Conservation (phyloP, 352 stramenopile genomes). For the Elongisporangium undulatum region DNA sequence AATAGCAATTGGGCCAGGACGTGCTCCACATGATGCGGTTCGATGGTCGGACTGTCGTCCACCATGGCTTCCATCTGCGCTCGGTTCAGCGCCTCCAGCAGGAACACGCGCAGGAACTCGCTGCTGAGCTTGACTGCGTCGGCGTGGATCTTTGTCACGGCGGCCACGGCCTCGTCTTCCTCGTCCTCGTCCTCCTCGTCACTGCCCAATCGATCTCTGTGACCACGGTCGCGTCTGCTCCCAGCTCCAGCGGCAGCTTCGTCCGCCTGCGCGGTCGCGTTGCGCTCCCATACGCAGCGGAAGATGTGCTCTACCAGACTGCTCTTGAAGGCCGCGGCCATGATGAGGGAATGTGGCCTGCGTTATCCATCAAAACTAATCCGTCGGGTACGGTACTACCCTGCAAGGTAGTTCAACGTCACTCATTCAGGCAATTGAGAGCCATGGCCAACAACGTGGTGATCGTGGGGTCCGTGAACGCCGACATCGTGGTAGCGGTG, state of each 20-base stretch:
- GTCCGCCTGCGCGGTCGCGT: slow-evolving; percentile 15
- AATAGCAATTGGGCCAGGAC: slow-evolving; percentile 76
- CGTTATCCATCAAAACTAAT: neutral
- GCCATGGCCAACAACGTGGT: slow-evolving; percentile 42
- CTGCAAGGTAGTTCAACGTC: neutral
- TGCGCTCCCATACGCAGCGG: slow-evolving; percentile 47
- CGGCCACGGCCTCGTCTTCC: slow-evolving; percentile 29
- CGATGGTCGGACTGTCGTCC: slow-evolving; percentile 64
- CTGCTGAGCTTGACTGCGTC: slow-evolving; percentile 73
- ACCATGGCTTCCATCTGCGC: slow-evolving; percentile 88
- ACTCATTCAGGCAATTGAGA: neutral
- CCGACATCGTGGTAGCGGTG: slow-evolving; percentile 77
- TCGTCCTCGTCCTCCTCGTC: slow-evolving; percentile 37
- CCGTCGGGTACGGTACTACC: neutral
- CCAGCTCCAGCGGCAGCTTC: neutral
- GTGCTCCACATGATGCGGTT: slow-evolving; percentile 78
- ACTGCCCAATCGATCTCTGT: slow-evolving; percentile 8
- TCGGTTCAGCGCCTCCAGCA: slow-evolving; percentile 64
- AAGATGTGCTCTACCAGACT: slow-evolving; percentile 74
- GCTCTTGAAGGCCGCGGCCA: slow-evolving; percentile 41
- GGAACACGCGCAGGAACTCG: slow-evolving; percentile 74
- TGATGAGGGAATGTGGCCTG: slow-evolving; percentile 2
- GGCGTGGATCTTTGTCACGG: slow-evolving; percentile 66
- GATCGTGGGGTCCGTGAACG: slow-evolving; percentile 81
- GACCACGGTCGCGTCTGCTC: slow-evolving; percentile 1